phyloP scores from a whole-genome alignment of 805 yeast species.

The Barnettozyma botsteinii region DNA sequence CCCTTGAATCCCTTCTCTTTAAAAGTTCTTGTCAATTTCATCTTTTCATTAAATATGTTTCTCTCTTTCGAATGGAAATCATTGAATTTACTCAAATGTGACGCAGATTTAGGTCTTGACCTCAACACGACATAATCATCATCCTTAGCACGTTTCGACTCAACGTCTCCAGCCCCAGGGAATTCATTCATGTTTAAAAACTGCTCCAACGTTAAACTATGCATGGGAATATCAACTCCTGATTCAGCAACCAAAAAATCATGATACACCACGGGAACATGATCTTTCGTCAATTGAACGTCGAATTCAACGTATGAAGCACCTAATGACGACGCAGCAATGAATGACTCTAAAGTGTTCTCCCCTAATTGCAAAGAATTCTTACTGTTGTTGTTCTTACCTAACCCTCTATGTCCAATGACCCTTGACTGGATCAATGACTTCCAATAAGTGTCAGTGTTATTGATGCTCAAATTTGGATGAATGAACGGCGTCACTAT shows the following conservation, averaged over 20 bases:
- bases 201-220: slow-evolving; percentile 82
- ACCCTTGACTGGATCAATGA: slow-evolving; percentile 83
- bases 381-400: slow-evolving; percentile 69
- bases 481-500: slow-evolving; percentile 69
- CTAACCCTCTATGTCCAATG: slow-evolving; percentile 94
- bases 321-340: slow-evolving; percentile 94
- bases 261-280: slow-evolving; percentile 88
- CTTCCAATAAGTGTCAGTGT: slow-evolving; percentile 86
- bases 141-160: slow-evolving; percentile 16
- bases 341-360: slow-evolving; percentile 89
- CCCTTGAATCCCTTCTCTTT: slow-evolving; percentile 85
- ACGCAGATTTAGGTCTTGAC: slow-evolving; percentile 24
- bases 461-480: slow-evolving; percentile 53
- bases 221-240: slow-evolving; percentile 96
- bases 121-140: slow-evolving; percentile 24
- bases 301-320: slow-evolving; percentile 97
- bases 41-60: slow-evolving; percentile 40
- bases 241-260: slow-evolving; percentile 93
- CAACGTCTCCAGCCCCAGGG: slow-evolving; percentile 15
- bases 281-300: slow-evolving; percentile 89
- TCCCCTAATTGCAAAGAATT: slow-evolving; percentile 89
- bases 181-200: slow-evolving; percentile 51
- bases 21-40: slow-evolving; percentile 86
- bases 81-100: slow-evolving; percentile 9
- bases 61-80: neutral